These are phyloP conservation scores for Boletus tomentosulus DNA, from an alignment of 768 basidiomycete species.

Conservation along the genomic window DNA sequence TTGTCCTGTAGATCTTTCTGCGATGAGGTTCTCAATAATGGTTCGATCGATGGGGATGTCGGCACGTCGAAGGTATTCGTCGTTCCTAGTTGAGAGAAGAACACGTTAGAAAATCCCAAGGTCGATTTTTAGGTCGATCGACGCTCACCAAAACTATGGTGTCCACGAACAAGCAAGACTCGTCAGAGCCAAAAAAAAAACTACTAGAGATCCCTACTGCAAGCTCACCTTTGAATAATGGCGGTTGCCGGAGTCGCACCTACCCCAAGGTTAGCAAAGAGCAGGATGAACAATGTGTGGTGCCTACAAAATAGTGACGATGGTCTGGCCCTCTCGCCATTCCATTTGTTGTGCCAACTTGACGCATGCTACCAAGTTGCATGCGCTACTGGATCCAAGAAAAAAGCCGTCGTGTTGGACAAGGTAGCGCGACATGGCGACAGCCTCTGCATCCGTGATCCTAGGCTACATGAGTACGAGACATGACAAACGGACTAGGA, in stretches of 20 bases:
- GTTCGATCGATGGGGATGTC: slow-evolving; percentile 39
- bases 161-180: not conserved
- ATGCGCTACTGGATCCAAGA: slow-evolving; percentile 93
- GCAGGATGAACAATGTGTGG: not conserved
- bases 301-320: slow-evolving; percentile 81
- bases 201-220: not conserved
- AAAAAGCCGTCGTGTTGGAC: slow-evolving; percentile 90
- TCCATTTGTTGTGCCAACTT: slow-evolving; percentile 68
- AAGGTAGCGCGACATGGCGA: slow-evolving; percentile 92
- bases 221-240: slow-evolving; percentile 84
- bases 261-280: slow-evolving; percentile 20
- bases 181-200: not conserved
- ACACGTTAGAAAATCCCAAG: not conserved
- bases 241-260: slow-evolving; percentile 86
- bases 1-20: slow-evolving; percentile 3
- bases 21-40: slow-evolving; percentile 39
- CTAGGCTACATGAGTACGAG: slow-evolving; percentile 35
- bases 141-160: slow-evolving; percentile 48
- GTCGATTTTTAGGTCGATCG: not conserved
- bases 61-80: slow-evolving; percentile 42
- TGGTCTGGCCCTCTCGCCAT: slow-evolving; percentile 61
- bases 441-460: slow-evolving; percentile 89
- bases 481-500: too few relatives aligned
- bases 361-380: slow-evolving; percentile 91
- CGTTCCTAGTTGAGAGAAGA: slow-evolving; percentile 38